phyloP scores from a whole-genome alignment of 345 rosid genomes.

The Salix arbutifolia region DNA sequence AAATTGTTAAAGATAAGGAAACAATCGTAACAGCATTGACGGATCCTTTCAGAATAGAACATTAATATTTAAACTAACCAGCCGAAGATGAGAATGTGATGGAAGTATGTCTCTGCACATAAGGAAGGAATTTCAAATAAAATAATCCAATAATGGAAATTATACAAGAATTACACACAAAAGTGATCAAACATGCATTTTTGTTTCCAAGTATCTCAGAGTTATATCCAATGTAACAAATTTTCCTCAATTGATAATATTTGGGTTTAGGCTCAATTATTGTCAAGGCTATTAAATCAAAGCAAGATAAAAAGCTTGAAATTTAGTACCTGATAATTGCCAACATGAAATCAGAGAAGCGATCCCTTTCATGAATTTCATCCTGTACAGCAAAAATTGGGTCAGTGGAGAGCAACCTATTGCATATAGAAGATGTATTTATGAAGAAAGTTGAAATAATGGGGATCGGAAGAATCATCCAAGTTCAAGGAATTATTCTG shows the following conservation, averaged over 20 bases:
- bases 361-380: conserved; percentile 96
- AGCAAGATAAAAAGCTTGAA: conserved; percentile 8
- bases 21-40: background rate
- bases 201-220: background rate
- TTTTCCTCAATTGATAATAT: background rate
- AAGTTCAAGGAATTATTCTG: background rate
- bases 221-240: too few relatives aligned
- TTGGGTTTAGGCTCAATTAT: background rate
- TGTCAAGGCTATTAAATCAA: background rate
- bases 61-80: conserved; percentile 55
- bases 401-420: conserved; percentile 18
- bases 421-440: conserved; percentile 5
- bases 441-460: background rate
- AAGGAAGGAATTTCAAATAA: conserved; percentile 17
- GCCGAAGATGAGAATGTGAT: conserved; percentile 66
- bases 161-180: background rate
- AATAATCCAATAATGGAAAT: conserved; percentile 3
- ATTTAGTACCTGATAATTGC: conserved; percentile 42
- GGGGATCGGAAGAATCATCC: background rate
- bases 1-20: background rate
- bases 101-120: conserved; percentile 88
- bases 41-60: background rate
- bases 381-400: conserved; percentile 53
- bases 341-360: conserved; percentile 89
- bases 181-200: background rate